These are phyloP conservation scores for Ilex aquifolium DNA, from an alignment of 257 asterid genomes.

Conservation along the genomic window DNA sequence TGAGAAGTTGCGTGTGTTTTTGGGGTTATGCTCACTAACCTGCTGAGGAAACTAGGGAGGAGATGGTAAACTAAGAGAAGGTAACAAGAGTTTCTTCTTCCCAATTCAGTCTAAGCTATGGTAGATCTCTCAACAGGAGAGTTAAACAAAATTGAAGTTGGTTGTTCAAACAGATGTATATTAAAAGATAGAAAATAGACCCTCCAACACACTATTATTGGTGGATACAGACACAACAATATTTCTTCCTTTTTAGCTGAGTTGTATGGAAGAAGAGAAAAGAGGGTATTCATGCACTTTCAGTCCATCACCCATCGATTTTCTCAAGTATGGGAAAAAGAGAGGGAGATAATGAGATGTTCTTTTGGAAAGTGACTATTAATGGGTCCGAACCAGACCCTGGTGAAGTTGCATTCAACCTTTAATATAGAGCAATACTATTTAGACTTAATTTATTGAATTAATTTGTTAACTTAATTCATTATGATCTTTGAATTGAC, in stretches of 20 bases:
- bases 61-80: slow-evolving; percentile 15
- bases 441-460: too few relatives aligned
- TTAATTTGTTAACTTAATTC: too few relatives aligned
- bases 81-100: slow-evolving; percentile 21
- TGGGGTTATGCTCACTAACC: slow-evolving; percentile 23
- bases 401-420: slow-evolving; percentile 30
- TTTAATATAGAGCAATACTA: slow-evolving; percentile 14
- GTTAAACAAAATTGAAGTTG: slow-evolving; percentile 67
- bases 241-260: slow-evolving; percentile 9
- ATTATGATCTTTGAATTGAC: too few relatives aligned
- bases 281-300: slow-evolving; percentile 31
- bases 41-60: slow-evolving; percentile 24
- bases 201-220: slow-evolving; percentile 14
- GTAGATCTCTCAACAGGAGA: slow-evolving; percentile 36
- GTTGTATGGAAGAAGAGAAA: slow-evolving; percentile 12
- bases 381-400: slow-evolving; percentile 29
- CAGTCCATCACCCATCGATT: slow-evolving; percentile 28
- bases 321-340: slow-evolving; percentile 63
- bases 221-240: too few relatives aligned
- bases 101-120: slow-evolving; percentile 19
- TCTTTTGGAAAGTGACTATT: slow-evolving; percentile 46
- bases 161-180: slow-evolving; percentile 31
- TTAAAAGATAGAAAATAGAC: slow-evolving; percentile 53
- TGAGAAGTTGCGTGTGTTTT: slow-evolving; percentile 19
- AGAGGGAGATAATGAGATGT: slow-evolving; percentile 26